Percentiles rank a stretch among this genome's conserved stretches.
These are phyloP conservation scores for Irpex sp. DNA, from an alignment of 1,284 basidiomycete species.

Conservation along the genomic window DNA sequence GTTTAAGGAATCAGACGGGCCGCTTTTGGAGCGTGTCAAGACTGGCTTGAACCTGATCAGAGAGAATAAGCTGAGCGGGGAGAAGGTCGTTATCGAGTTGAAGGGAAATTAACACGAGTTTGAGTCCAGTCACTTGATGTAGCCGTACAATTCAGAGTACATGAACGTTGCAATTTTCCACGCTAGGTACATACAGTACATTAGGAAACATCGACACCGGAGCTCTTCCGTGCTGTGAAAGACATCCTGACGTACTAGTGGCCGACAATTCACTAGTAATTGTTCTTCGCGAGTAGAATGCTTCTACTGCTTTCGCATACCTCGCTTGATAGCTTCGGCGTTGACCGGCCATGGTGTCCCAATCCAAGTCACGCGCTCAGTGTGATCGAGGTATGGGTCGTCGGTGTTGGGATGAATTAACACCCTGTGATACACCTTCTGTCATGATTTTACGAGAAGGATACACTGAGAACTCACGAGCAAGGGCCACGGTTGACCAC, in stretches of 20 bases:
- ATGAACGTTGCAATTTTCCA: no score
- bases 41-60: constrained; percentile 8
- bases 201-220: no score
- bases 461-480: constrained; percentile 43
- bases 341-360: constrained; percentile 56
- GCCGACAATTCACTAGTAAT: no score
- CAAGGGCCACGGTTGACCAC: constrained; percentile 62
- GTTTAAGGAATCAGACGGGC: not conserved
- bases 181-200: no score
- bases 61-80: constrained; percentile 10
- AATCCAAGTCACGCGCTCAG: constrained; percentile 67
- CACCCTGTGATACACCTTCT: constrained; percentile 39
- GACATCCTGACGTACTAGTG: no score
- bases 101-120: not conserved
- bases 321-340: constrained; percentile 15
- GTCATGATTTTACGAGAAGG: not conserved
- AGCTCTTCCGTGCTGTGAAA: no score
- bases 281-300: no score
- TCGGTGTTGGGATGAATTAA: constrained; percentile 74
- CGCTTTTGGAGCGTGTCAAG: constrained; percentile 3
- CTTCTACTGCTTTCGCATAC: no score
- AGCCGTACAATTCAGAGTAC: no score
- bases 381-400: constrained; percentile 57
- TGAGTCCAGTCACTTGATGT: not conserved
- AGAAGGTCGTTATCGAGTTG: constrained; percentile 10